These are phyloP conservation scores for Mycena galericulata DNA, from an alignment of 768 basidiomycete genomes.

Conservation along the genomic window DNA sequence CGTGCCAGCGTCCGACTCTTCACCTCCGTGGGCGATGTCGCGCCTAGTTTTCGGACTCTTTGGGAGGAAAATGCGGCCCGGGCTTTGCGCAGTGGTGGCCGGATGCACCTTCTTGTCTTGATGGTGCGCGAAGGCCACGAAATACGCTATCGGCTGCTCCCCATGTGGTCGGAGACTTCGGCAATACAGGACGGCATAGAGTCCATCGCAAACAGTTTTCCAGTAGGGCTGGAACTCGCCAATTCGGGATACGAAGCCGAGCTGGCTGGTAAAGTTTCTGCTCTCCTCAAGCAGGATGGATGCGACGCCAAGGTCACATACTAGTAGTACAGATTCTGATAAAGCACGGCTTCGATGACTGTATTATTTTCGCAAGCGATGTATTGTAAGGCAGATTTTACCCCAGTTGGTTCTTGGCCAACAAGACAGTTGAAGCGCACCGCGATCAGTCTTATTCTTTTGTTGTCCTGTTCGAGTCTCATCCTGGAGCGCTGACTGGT, in stretches of 20 bases:
- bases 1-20: not conserved
- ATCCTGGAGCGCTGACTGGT: too few species aligned
- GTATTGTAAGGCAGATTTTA: too few species aligned
- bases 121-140: not conserved
- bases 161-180: not conserved
- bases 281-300: not conserved
- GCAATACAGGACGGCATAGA: not conserved
- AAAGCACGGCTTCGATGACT: too few species aligned
- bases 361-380: too few species aligned
- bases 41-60: not conserved
- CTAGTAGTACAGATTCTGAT: too few species aligned
- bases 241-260: not conserved
- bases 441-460: too few species aligned
- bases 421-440: too few species aligned
- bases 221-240: not conserved
- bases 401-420: too few species aligned
- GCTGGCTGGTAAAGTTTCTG: not conserved
- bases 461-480: too few species aligned
- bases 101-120: not conserved
- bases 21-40: not conserved
- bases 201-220: constrained; percentile 4
- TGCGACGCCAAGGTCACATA: not conserved
- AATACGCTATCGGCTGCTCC: not conserved
- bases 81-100: not conserved
- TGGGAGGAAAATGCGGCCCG: not conserved